Evolutionary conservation across 1,139 yeast species (phyloP), one percentile per base, ranked within the genome.

Genomic region (Suhomyces anneliseae): DNA sequence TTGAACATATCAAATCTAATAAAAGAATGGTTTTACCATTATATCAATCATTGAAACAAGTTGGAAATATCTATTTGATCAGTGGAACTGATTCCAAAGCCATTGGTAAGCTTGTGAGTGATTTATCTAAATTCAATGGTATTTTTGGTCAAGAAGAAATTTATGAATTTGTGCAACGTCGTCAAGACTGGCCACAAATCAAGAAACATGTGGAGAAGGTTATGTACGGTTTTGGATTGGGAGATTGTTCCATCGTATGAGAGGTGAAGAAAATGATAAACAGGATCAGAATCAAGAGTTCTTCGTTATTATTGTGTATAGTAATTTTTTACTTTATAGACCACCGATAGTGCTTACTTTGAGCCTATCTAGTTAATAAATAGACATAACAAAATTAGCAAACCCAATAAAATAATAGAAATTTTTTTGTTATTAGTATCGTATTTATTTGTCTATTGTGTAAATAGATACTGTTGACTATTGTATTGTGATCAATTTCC

Each of bases 61-160:
- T 93, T 11, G 93, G 96, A 0, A 93, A 87, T 57, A 70, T 93
- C 34, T 93, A 83, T 62, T 70, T 93, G 44, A 86, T 93, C 31
- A 87, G 90, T 41, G 83, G 83, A 14, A 81, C 79, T 48, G 87
- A 84, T 49, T 87, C 97, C 0, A 88, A 86, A 60, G 90, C 93
- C 27, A 76, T 93, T 27, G 99, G 97, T 0, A 82, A 82, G 50
- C 77, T 93, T 54, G 85, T 92, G 39, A 82, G 95, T 54, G 97
- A 90, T 63, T 75, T 90, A 57, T 83, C 88, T 44, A 81, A 93
- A 58, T 93, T 90, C 65, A 87, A 90, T 55, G 97, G 98, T 2
- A 83, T 92, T 7, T 86, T 93, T 62, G 82, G 85, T 36, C 96
- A 95, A 43, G 99, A 93, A 57, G 99, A 93, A 57, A 86, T 93